Conservation (phyloP, 2,329 filamentous ascomycete species). For the Pseudopyrenochaeta lycopersici region DNA sequence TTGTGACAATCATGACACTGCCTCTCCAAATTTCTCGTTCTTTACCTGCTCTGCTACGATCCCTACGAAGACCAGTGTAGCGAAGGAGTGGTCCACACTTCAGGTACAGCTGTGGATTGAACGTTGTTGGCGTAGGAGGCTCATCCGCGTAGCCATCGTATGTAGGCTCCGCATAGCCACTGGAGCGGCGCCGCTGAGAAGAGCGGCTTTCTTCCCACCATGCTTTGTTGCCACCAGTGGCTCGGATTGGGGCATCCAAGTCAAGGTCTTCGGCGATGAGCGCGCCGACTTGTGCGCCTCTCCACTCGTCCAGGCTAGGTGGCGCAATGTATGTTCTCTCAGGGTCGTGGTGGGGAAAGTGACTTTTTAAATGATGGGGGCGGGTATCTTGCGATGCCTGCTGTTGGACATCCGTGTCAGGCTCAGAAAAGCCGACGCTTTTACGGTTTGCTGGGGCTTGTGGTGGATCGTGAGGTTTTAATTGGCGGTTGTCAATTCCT, state of each 20-base stretch:
- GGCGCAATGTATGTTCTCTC: constrained; percentile 65
- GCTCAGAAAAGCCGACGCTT: constrained; percentile 52
- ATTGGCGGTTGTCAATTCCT: constrained; percentile 45
- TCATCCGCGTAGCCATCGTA: constrained; percentile 76
- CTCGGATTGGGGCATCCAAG: constrained; percentile 44
- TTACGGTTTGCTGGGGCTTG: constrained; percentile 47
- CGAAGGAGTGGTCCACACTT: constrained; percentile 91
- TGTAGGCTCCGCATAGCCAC: constrained; percentile 53
- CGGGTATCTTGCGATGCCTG: constrained; percentile 38
- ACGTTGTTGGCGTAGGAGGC: constrained; percentile 71
- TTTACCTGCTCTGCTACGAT: constrained; percentile 54
- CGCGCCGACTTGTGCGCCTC: constrained; percentile 48
- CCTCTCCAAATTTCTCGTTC: constrained; percentile 90
- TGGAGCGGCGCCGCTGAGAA: constrained; percentile 50
- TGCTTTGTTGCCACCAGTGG: constrained; percentile 52
- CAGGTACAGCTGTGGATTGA: constrained; percentile 83
- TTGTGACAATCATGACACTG: constrained; percentile 93
- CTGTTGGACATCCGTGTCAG: constrained; percentile 31
- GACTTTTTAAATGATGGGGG: constrained; percentile 33
- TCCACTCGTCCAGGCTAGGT: constrained; percentile 67
- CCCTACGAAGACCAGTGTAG: constrained; percentile 82
- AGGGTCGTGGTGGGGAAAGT: constrained; percentile 52
- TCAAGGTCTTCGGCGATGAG: constrained; percentile 56
- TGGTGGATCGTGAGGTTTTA: constrained; percentile 30
- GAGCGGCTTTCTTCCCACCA: constrained; percentile 79